Conservation (phyloP, 805 yeast genomes). For the Candida orba region DNA sequence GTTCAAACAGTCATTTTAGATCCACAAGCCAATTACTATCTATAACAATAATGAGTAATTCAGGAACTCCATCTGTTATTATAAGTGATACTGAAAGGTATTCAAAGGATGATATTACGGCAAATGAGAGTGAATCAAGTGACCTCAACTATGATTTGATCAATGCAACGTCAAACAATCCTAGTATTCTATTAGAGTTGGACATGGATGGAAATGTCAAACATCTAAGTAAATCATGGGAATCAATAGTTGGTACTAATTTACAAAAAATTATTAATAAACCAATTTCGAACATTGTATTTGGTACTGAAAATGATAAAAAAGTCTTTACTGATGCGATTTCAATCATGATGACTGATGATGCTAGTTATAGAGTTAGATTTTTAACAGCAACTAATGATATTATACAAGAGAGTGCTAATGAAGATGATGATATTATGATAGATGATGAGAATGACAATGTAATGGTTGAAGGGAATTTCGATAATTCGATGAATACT, state of each 20-base stretch:
- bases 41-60: neutral
- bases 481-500: neutral
- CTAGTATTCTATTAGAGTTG: constrained; percentile 77
- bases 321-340: constrained; percentile 64
- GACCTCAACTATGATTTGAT: constrained; percentile 40
- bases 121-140: neutral
- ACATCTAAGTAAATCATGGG: constrained; percentile 75
- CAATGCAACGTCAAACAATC: constrained; percentile 60
- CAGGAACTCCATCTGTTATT: constrained; percentile 5
- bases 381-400: constrained; percentile 46
- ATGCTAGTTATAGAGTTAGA: constrained; percentile 69
- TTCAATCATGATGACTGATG: constrained; percentile 62
- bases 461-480: no score
- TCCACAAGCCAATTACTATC: no score
- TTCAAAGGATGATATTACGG: neutral
- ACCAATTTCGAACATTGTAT: constrained; percentile 56
- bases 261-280: constrained; percentile 44
- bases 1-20: no score
- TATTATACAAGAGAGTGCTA: constrained; percentile 17
- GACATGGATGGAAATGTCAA: constrained; percentile 73
- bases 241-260: constrained; percentile 62
- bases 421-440: constrained; percentile 12
- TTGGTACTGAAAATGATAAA: constrained; percentile 59
- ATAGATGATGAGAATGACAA: constrained; percentile 8
- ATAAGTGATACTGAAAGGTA: constrained; percentile 2